Evolutionary conservation across 768 basidiomycete genomes (phyloP), one percentile per base, ranked within the genome.

Genomic region (Crepidotus variabilis): DNA sequence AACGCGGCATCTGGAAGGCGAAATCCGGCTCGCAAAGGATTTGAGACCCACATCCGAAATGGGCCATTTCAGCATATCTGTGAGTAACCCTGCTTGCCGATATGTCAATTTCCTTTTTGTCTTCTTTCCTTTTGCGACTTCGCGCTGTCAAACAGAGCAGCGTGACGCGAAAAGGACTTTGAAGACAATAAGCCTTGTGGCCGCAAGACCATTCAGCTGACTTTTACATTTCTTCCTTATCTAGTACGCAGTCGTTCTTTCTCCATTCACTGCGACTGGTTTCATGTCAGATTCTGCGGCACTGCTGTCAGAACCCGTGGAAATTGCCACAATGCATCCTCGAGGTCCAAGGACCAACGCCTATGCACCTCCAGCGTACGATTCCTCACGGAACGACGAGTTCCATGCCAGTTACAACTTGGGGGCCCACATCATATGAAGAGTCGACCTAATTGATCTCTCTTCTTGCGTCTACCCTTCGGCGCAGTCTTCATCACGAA

Each of bases 341-440:
- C 76, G 74, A 66, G 82, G 81, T 20, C 78, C 79, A 16, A 75
- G 78, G 22, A 75, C 78, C 21, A 70, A 72, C 21, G 75, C 76
- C 16, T 81, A 81, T 62, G 71, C 81, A 9, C 82, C 82, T 39
- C 81, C 81, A 51, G 73, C 73, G 54, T 82, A 82, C 59, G 74
- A 77, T 48, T 58, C 62, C 58, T 57, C 69, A 64, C 67, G 64
- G 39, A 43, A 43, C 22, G 32, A 47, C 20, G 53, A 48, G 21
- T 35, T 47, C 47, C 21, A 49, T 49, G 45, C 22, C 32, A 33
- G 54, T 51, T 35, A 46, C 23, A 48, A 48, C 54, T 16, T 52
- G 36, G 52, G 18, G 16, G 11, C 52, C 52, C 50, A 51, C 39
- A 43, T 43, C 39, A 43, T 43, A 14, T 43, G 18, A 43, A 11